Conservation (phyloP, 2,329 filamentous ascomycete genomes). For the Proliferodiscus dingleyae region DNA sequence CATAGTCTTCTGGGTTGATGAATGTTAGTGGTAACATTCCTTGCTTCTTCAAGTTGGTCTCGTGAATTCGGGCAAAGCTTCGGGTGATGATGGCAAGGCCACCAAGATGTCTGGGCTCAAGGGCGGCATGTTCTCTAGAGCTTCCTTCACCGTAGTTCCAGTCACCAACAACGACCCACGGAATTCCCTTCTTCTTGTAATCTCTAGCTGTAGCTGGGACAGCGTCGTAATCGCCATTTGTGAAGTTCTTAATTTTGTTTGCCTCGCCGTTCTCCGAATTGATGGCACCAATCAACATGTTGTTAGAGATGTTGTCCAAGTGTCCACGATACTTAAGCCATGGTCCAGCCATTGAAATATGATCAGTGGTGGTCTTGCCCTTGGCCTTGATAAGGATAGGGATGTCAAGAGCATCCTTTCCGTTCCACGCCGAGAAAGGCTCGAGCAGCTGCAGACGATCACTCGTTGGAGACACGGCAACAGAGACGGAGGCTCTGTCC, state of each 20-base stretch:
- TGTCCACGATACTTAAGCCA: slow-evolving; percentile 99
- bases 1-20: slow-evolving; percentile 90
- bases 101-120: slow-evolving; percentile 95
- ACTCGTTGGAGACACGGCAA: slow-evolving; percentile 80
- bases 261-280: slow-evolving; percentile 95
- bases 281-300: slow-evolving; percentile 97
- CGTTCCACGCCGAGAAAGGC: slow-evolving; percentile 85
- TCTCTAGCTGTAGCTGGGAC: slow-evolving; percentile 93
- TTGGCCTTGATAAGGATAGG: slow-evolving; percentile 95
- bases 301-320: slow-evolving; percentile 99
- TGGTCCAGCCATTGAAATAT: slow-evolving; percentile 95
- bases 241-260: slow-evolving; percentile 94
- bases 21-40: slow-evolving; percentile 99
- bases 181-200: slow-evolving; percentile 95
- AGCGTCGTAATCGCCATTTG: slow-evolving; percentile 76
- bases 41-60: slow-evolving; percentile 99
- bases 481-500: slow-evolving; percentile 67
- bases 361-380: slow-evolving; percentile 95
- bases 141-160: slow-evolving; percentile 99
- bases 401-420: slow-evolving; percentile 78
- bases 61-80: slow-evolving; percentile 97
- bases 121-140: slow-evolving; percentile 96
- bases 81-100: slow-evolving; percentile 95
- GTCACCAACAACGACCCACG: slow-evolving; percentile 97
- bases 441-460: slow-evolving; percentile 91